These are phyloP conservation scores for Paraphaeosphaeria minitans DNA, from an alignment of 2,329 filamentous ascomycete genomes.

Conservation along the genomic window DNA sequence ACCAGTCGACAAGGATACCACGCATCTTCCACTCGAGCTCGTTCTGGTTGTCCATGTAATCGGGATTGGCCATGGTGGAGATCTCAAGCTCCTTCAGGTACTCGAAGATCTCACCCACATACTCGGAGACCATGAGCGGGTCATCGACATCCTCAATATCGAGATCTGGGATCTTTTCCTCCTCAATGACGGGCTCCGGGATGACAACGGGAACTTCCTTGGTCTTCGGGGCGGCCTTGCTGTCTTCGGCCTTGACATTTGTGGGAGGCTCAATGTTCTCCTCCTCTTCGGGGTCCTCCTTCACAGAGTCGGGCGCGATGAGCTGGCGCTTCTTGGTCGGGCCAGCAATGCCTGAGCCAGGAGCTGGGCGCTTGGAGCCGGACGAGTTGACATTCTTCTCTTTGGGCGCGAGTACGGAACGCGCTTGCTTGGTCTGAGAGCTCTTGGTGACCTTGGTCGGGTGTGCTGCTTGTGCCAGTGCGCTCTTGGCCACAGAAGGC, in stretches of 20 bases:
- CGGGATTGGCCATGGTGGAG: slow-evolving; percentile 79
- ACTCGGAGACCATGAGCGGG: slow-evolving; percentile 97
- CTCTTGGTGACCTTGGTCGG: slow-evolving; percentile 82
- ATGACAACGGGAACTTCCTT: slow-evolving; percentile 25
- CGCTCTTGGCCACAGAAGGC: slow-evolving; percentile 60
- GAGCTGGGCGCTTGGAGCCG: slow-evolving; percentile 73
- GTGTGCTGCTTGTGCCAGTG: slow-evolving; percentile 76
- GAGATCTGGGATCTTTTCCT: slow-evolving; percentile 60
- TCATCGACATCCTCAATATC: slow-evolving; percentile 90
- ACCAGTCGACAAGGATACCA: slow-evolving; percentile 95
- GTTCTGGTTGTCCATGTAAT: slow-evolving; percentile 94
- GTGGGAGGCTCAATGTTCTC: slow-evolving; percentile 63
- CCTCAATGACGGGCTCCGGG: slow-evolving; percentile 31
- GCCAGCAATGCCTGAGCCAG: slow-evolving; percentile 71
- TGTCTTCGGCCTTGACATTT: slow-evolving; percentile 56
- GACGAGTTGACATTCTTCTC: slow-evolving; percentile 67
- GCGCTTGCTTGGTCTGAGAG: slow-evolving; percentile 63
- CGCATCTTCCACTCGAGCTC: slow-evolving; percentile 99
- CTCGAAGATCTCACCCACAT: slow-evolving; percentile 95
- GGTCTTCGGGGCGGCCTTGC: slow-evolving; percentile 17
- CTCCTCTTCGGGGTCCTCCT: slow-evolving; percentile 59
- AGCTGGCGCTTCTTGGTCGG: slow-evolving; percentile 71
- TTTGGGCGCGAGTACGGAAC: slow-evolving; percentile 69
- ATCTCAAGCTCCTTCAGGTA: slow-evolving; percentile 89
- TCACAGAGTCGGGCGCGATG: slow-evolving; percentile 56